A percentile compares a stretch with the other conserved stretches of the same genome.
These are phyloP conservation scores for Alternaria viburni DNA, from an alignment of 2,329 filamentous ascomycete genomes.

Conservation along the genomic window DNA sequence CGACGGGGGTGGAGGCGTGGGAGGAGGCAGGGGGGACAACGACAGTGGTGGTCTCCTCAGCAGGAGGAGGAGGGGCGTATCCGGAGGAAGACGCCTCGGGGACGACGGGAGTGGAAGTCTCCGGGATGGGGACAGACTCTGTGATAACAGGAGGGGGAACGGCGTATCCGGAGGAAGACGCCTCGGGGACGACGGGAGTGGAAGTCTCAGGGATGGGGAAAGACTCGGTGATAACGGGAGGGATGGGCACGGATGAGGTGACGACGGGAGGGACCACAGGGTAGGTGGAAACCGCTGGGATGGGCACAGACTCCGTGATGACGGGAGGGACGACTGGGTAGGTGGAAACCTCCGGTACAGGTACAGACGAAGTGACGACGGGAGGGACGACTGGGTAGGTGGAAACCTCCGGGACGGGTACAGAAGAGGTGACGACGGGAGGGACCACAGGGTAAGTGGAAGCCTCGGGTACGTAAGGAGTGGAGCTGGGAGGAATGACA, in stretches of 20 bases:
- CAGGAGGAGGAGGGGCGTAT: background rate
- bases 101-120: background rate
- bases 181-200: background rate
- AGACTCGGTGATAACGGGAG: background rate
- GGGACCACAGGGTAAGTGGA: background rate
- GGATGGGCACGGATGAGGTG: background rate
- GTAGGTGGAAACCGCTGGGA: background rate
- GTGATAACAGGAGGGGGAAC: background rate
- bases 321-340: background rate
- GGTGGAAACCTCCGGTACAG: background rate
- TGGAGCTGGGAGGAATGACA: conserved; percentile 3
- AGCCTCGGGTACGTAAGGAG: background rate
- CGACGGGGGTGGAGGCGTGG: conserved; percentile 8
- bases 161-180: background rate
- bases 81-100: background rate
- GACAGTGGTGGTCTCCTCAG: background rate
- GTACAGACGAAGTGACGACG: background rate
- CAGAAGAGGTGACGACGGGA: background rate
- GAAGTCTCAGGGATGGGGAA: background rate
- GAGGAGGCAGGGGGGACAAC: conserved; percentile 1
- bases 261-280: background rate
- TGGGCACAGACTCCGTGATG: background rate
- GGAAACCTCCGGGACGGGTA: background rate
- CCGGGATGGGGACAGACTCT: background rate
- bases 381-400: background rate